A percentile compares a stretch with the other conserved stretches of the same genome.
phyloP scores from a whole-genome alignment of 805 yeast genomes.

The Saccharomycopsis babjevae region DNA sequence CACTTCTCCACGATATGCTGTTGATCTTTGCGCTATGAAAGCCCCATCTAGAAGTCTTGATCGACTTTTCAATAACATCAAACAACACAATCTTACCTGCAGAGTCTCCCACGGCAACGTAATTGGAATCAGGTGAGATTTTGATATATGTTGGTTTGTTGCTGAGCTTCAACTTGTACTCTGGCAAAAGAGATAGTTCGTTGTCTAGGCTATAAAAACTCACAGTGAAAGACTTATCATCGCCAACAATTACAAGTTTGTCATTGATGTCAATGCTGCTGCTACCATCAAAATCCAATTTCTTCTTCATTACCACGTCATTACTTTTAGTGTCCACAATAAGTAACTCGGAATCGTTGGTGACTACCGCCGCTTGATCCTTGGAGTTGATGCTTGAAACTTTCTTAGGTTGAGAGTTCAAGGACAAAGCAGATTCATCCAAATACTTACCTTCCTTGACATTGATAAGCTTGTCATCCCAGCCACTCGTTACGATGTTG shows the following conservation, averaged over 20 bases:
- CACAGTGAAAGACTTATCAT: constrained; percentile 31
- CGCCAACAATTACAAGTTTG: constrained; percentile 40
- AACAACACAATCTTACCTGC: constrained; percentile 80
- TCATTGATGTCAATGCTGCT: constrained; percentile 35
- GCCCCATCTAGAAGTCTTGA: constrained; percentile 87
- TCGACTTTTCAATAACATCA: constrained; percentile 39
- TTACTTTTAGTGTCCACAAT: constrained; percentile 19
- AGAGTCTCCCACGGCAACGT: constrained; percentile 76
- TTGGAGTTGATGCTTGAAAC: constrained; percentile 28
- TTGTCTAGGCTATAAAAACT: constrained; percentile 29
- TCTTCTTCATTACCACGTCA: constrained; percentile 22
- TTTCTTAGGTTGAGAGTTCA: constrained; percentile 42
- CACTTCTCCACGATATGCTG: constrained; percentile 69
- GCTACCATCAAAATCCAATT: constrained; percentile 32
- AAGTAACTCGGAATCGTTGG: constrained; percentile 33
- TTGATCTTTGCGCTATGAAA: constrained; percentile 82
- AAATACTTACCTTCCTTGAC: constrained; percentile 21
- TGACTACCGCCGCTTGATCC: constrained; percentile 33
- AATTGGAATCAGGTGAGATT: constrained; percentile 60
- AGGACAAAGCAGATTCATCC: constrained; percentile 22
- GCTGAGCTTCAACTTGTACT: constrained; percentile 5
- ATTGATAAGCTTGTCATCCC: constrained; percentile 72
- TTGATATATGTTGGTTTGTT: constrained; percentile 43
- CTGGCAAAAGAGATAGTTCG: constrained; percentile 24
- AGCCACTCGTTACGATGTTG: constrained; percentile 48